Base-by-base conservation (phyloP, 2,329 filamentous ascomycete genomes). In the Daldinia eschscholtzii region DNA sequence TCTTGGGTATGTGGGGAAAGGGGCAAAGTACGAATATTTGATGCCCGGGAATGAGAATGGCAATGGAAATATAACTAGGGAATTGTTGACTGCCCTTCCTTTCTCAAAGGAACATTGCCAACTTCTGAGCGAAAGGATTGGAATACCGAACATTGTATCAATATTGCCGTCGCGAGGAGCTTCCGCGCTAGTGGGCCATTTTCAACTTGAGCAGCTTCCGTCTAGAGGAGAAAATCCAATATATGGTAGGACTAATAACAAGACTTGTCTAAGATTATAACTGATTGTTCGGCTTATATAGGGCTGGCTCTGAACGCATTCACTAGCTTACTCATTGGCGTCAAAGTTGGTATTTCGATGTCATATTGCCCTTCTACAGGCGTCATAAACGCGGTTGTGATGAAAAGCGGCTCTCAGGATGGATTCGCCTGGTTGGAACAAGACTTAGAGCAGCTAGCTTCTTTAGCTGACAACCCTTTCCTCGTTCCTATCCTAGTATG, bases 391-490 rank as follows among this genome's bases (percentile, higher is more conserved):
- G 58, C 53, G 1, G 1, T 66, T 18, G 5, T 66, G 15, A 44
- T 66, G 46, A 55, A 46, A 35, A 66, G 37, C 13, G 58, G 57
- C 6, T 12, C n/a, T 6, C 26, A 44, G 37, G 53, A 66, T 55
- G 64, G 58, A 5, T 55, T 66, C 37, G 1, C 46, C 15, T 66
- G 64, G 64, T 12, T 66, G n/a, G 20, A 53, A 18, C 18, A 62
- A 48, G 64, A 66, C 37, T 41, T 66, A 26, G 53, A 66, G 12
- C 53, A 62, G 6, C 10, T 58, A n/a, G 46, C 37, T 15, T 28
- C 58, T 26, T 33, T 66, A 12, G 53, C 64, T 9, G 58, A 62
- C 13, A 66, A 62, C 20, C 58, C 58, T 9, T 66, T 66, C 55
- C 64, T 66, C 2, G 10, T 62, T 1, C 53, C 53, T 13, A 55